phyloP scores from a whole-genome alignment of 2,329 filamentous ascomycete species.

The Kalmusia sp. region DNA sequence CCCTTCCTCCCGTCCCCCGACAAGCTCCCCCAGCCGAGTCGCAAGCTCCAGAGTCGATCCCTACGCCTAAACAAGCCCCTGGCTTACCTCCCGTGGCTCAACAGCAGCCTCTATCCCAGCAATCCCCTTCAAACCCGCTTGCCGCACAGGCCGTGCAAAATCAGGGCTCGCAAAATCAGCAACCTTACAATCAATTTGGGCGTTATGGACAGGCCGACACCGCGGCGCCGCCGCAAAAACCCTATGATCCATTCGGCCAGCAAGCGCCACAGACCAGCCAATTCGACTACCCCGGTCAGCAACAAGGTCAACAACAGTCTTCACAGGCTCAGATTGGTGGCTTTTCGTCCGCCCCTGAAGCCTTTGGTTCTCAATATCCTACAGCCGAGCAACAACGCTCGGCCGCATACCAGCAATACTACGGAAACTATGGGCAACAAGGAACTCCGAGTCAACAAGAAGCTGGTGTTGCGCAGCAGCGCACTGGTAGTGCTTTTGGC shows the following conservation, averaged over 20 bases:
- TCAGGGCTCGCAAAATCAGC: constrained; percentile 53
- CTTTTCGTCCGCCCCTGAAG: constrained; percentile 76
- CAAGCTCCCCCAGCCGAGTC: constrained; percentile 52
- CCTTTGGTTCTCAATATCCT: constrained; percentile 83
- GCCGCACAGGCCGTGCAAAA: constrained; percentile 63
- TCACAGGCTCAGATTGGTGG: constrained; percentile 60
- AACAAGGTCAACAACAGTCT: constrained; percentile 64
- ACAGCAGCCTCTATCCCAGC: constrained; percentile 54
- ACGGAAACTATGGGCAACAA: constrained; percentile 62
- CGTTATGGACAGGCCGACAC: constrained; percentile 74
- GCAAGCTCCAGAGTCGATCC: constrained; percentile 47
- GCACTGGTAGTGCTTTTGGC: constrained; percentile 78
- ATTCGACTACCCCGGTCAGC: constrained; percentile 57
- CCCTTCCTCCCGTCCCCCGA: constrained; percentile 75
- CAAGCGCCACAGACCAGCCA: constrained; percentile 64
- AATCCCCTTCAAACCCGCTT: constrained; percentile 53
- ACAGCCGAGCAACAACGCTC: constrained; percentile 77
- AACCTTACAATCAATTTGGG: constrained; percentile 69
- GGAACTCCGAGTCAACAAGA: constrained; percentile 70
- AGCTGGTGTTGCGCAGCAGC: constrained; percentile 72
- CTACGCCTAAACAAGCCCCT: constrained; percentile 66
- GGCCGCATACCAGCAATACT: constrained; percentile 72
- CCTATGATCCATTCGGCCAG: constrained; percentile 86
- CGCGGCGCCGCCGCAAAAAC: constrained; percentile 73
- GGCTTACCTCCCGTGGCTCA: constrained; percentile 68